Conservation (phyloP, 371 early-diverging fungal species). For the Polyrhizophydium stewartii region DNA sequence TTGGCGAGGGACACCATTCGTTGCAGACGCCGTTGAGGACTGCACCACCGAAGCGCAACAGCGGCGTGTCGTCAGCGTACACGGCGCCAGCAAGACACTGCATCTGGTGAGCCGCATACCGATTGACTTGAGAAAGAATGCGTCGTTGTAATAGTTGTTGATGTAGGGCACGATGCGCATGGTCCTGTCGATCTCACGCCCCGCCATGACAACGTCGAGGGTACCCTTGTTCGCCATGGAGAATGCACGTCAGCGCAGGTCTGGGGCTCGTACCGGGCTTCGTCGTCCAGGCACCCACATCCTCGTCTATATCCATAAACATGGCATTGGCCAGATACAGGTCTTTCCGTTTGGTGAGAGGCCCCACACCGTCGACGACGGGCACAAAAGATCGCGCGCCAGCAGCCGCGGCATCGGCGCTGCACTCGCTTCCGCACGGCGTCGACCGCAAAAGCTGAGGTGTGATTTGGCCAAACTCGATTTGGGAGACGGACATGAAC, state of each 20-base stretch:
- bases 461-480: not conserved
- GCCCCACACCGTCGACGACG: not conserved
- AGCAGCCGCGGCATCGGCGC: slow-evolving; percentile 35
- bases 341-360: not conserved
- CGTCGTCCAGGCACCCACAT: slow-evolving; percentile 41
- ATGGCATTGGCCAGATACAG: slow-evolving; percentile 52
- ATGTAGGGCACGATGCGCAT: slow-evolving; percentile 47
- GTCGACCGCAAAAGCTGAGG: slow-evolving; percentile 56
- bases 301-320: slow-evolving; percentile 85
- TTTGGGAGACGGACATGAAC: slow-evolving; percentile 45
- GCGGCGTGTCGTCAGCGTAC: not conserved
- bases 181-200: slow-evolving; percentile 12
- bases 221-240: slow-evolving; percentile 60
- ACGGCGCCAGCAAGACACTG: not conserved
- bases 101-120: slow-evolving; percentile 33
- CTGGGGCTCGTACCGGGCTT: not conserved
- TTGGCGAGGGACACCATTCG: slow-evolving; percentile 43
- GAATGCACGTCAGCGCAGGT: too few relatives aligned
- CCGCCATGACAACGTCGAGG: slow-evolving; percentile 65
- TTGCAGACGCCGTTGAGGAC: slow-evolving; percentile 75
- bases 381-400: slow-evolving; percentile 1
- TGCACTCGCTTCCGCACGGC: slow-evolving; percentile 46
- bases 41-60: slow-evolving; percentile 4
- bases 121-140: slow-evolving; percentile 86
- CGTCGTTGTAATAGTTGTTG: slow-evolving; percentile 88